Conservation (phyloP, 192 early-diverging fungal genomes). For the Coemansia sp. region DNA sequence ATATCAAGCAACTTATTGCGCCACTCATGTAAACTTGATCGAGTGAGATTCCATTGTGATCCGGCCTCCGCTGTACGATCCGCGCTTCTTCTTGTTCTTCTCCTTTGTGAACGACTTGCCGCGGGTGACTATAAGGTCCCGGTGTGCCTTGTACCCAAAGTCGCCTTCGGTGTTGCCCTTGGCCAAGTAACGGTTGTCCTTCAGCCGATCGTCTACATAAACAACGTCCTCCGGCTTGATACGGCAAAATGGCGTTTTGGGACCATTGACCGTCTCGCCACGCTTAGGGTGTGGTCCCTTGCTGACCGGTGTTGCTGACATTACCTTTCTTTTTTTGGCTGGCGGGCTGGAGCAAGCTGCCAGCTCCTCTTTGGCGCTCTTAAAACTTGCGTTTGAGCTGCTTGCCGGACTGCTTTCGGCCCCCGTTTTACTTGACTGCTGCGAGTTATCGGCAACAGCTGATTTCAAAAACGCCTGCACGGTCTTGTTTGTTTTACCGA, state of each 20-base stretch:
- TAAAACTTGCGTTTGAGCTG: constrained; percentile 21
- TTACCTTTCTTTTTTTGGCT: not conserved
- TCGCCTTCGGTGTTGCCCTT: constrained; percentile 68
- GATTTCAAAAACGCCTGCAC: constrained; percentile 36
- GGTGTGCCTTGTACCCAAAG: constrained; percentile 92
- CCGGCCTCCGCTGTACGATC: constrained; percentile 87
- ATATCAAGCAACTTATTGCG: not conserved
- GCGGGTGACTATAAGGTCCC: constrained; percentile 83
- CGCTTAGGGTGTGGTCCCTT: constrained; percentile 11
- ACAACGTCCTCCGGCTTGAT: constrained; percentile 78
- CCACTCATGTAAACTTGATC: constrained; percentile 72
- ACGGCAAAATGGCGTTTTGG: constrained; percentile 77
- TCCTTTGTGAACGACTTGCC: constrained; percentile 93
- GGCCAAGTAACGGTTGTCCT: constrained; percentile 76
- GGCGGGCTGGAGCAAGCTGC: not conserved
- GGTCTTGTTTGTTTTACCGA: constrained; percentile 27
- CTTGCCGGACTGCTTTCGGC: constrained; percentile 30
- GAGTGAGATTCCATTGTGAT: constrained; percentile 84
- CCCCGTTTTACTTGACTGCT: not conserved
- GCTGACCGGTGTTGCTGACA: not conserved
- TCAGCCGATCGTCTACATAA: constrained; percentile 75
- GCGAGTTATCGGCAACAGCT: constrained; percentile 3
- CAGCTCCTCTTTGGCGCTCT: constrained; percentile 18
- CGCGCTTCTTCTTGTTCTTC: constrained; percentile 98
- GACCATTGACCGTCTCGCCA: constrained; percentile 21